A percentile compares a stretch with the other conserved stretches of the same genome.
These are phyloP conservation scores for Striga hermonthica DNA, from an alignment of 305 asterid genomes.

Conservation along the genomic window DNA sequence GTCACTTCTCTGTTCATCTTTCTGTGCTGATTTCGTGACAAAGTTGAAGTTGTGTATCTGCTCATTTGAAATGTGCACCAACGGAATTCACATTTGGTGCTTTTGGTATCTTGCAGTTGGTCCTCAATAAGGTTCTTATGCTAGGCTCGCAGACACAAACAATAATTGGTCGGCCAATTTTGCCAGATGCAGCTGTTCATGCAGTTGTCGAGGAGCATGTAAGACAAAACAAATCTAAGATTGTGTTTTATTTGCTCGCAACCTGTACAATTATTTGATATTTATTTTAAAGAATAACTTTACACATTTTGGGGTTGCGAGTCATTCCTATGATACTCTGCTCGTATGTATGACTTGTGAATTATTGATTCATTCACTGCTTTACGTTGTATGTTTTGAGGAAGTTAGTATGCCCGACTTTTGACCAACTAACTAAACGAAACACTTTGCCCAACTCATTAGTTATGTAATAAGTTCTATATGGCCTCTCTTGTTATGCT, in stretches of 20 bases:
- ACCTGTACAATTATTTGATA: conserved; percentile 14
- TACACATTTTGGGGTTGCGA: conserved; percentile 15
- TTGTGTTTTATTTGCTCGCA: conserved; percentile 17
- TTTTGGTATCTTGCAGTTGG: conserved; percentile 53
- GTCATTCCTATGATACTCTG: conserved; percentile 19
- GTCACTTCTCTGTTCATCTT: too few species aligned
- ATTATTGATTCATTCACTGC: background rate
- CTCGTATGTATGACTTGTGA: conserved; percentile 16
- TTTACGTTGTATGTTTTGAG: conserved; percentile 18
- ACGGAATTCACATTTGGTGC: conserved; percentile 16
- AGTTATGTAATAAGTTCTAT: conserved; percentile 5
- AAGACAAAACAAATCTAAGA: conserved; percentile 35
- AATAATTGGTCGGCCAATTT: conserved; percentile 84
- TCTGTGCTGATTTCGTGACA: too few species aligned
- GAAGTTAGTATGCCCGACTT: conserved; percentile 15
- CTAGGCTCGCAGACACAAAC: conserved; percentile 75
- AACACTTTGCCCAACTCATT: conserved; percentile 9
- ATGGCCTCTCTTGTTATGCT: background rate
- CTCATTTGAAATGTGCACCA: too few species aligned
- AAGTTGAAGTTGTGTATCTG: too few species aligned
- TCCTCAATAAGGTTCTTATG: conserved; percentile 83
- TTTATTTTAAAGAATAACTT: background rate
- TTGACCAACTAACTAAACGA: background rate
- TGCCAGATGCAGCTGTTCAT: conserved; percentile 91
- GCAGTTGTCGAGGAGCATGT: conserved; percentile 99